Percentiles rank a stretch among this genome's conserved stretches.
Conservation (phyloP, 495 filamentous ascomycete genomes). For the Aspergillus leporis region DNA sequence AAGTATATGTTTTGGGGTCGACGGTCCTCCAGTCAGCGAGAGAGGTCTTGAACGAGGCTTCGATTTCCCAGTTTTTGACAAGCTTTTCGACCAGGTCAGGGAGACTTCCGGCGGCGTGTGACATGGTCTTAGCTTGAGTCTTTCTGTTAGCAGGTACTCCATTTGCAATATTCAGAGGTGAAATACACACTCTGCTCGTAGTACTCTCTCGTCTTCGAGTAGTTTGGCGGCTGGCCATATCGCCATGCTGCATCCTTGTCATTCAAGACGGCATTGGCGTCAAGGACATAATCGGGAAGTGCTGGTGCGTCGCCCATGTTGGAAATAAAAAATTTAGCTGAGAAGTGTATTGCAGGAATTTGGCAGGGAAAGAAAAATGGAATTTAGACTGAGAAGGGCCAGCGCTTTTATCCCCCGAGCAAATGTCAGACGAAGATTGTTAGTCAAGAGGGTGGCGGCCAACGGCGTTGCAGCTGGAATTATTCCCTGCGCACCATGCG, state of each 20-base stretch:
- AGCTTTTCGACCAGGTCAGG: conserved; percentile 64
- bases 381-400: not conserved
- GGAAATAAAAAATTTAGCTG: not conserved
- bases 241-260: conserved; percentile 57
- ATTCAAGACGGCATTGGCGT: conserved; percentile 59
- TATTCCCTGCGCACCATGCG: not conserved
- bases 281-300: conserved; percentile 60
- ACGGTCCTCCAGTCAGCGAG: conserved; percentile 65
- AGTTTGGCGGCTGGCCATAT: conserved; percentile 59
- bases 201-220: conserved; percentile 56
- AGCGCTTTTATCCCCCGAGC: not conserved
- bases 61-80: conserved; percentile 73
- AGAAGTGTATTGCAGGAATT: not conserved
- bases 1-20: conserved; percentile 54
- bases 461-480: not conserved
- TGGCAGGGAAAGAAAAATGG: not conserved
- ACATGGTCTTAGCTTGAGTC: conserved; percentile 49
- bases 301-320: conserved; percentile 1
- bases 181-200: conserved; percentile 49
- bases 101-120: conserved; percentile 55
- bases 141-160: not conserved
- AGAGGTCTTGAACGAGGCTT: conserved; percentile 63
- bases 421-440: not conserved
- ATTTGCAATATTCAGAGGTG: not conserved
- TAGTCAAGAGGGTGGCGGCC: not conserved